Conservation (phyloP, 805 yeast genomes). For the Hanseniaspora osmophila region DNA sequence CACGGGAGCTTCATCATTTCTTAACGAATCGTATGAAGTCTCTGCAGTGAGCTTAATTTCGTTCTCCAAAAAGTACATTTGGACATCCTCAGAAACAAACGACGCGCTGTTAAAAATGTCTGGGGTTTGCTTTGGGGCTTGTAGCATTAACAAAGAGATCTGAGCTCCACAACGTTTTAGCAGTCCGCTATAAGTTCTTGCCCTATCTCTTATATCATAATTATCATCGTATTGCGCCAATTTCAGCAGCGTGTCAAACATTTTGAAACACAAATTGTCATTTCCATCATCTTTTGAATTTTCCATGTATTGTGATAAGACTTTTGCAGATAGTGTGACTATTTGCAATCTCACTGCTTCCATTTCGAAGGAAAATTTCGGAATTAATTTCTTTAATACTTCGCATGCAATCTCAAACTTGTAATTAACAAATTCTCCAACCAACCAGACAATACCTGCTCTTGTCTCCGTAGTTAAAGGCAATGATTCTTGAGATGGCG, state of each 20-base stretch:
- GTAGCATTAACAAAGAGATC: conserved; percentile 55
- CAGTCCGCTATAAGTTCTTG: conserved; percentile 56
- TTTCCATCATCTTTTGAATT: background rate
- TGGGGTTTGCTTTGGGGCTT: conserved; percentile 65
- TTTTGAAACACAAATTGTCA: conserved; percentile 20
- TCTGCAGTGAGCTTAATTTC: background rate
- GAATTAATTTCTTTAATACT: conserved; percentile 45
- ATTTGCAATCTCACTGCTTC: conserved; percentile 55
- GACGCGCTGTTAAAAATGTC: conserved; percentile 8
- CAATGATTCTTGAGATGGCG: conserved; percentile 1
- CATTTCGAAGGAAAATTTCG: conserved; percentile 38
- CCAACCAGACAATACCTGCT: conserved; percentile 78
- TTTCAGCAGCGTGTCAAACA: conserved; percentile 49
- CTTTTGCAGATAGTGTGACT: conserved; percentile 59
- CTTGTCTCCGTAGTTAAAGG: conserved; percentile 37
- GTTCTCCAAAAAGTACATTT: background rate
- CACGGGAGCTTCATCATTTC: conserved; percentile 25
- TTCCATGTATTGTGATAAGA: conserved; percentile 24
- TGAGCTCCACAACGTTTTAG: conserved; percentile 39
- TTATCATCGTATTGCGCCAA: conserved; percentile 60
- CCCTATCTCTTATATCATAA: conserved; percentile 72
- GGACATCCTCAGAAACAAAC: background rate
- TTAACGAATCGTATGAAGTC: conserved; percentile 13
- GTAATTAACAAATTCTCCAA: conserved; percentile 59
- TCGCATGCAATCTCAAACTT: conserved; percentile 55